Conservation (phyloP, 179 eudicot species). For the Vitellaria paradoxa region DNA sequence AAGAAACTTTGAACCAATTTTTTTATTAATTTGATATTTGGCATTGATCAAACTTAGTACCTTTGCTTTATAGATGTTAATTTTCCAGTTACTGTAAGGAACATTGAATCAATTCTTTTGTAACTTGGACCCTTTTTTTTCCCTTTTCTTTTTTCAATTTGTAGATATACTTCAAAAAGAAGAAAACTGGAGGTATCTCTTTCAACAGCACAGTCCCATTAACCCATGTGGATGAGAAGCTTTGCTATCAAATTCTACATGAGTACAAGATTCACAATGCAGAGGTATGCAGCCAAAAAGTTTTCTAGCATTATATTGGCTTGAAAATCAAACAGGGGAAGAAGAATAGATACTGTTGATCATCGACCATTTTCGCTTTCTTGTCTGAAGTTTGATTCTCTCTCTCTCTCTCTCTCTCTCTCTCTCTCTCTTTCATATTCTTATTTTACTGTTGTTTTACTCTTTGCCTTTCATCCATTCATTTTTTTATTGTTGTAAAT, state of each 20-base stretch:
- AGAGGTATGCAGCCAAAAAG: conserved; percentile 54
- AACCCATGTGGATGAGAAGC: conserved; percentile 97
- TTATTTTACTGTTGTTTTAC: neutral
- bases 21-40: no score
- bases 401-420: neutral
- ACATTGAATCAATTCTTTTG: conserved; percentile 13
- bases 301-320: conserved; percentile 8
- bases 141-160: conserved; percentile 8
- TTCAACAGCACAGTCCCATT: conserved; percentile 85
- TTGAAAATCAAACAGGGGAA: neutral
- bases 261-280: conserved; percentile 99
- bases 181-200: conserved; percentile 98
- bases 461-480: neutral
- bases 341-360: neutral
- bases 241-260: conserved; percentile 97
- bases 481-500: neutral
- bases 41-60: no score
- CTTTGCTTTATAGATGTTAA: no score
- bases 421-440: neutral
- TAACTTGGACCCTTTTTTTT: neutral
- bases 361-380: neutral
- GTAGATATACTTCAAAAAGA: conserved; percentile 96
- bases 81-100: neutral
- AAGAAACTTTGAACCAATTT: no score
- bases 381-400: neutral